A percentile compares a stretch with the other conserved stretches of the same genome.
These are phyloP conservation scores for Earliella scabrosa DNA, from an alignment of 1,284 basidiomycete species.

Conservation along the genomic window DNA sequence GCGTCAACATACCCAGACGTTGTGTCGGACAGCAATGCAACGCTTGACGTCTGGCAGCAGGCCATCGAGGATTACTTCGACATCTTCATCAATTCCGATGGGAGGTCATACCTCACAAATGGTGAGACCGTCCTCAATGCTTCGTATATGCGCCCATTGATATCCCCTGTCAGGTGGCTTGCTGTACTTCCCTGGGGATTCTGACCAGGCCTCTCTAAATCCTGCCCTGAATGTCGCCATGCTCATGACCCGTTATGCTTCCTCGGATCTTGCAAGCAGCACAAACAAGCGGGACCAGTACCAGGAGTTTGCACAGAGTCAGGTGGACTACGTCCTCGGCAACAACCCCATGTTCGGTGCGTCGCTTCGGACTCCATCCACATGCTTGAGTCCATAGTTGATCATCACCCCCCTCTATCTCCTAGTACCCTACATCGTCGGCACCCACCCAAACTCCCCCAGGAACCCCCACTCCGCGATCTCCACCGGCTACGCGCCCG, in stretches of 20 bases:
- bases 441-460: conserved; percentile 88
- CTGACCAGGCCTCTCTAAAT: conserved; percentile 79
- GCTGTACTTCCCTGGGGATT: conserved; percentile 81
- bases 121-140: conserved; percentile 40
- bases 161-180: conserved; percentile 62
- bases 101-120: conserved; percentile 55
- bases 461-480: conserved; percentile 88
- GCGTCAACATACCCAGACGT: conserved; percentile 53
- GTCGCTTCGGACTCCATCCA: background rate
- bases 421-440: conserved; percentile 79
- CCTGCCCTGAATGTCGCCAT: conserved; percentile 87
- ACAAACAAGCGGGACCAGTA: conserved; percentile 64
- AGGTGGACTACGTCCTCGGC: conserved; percentile 84
- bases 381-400: conserved; percentile 5
- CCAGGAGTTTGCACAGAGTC: conserved; percentile 68
- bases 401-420: background rate
- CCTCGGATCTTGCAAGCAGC: conserved; percentile 60
- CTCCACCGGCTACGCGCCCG: conserved; percentile 73
- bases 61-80: conserved; percentile 84
- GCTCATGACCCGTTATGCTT: conserved; percentile 78
- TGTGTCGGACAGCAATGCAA: conserved; percentile 44
- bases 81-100: conserved; percentile 60
- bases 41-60: conserved; percentile 64
- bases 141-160: background rate
- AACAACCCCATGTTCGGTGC: conserved; percentile 84